Percentiles rank a stretch among this genome's conserved stretches.
phyloP scores from a whole-genome alignment of 192 early-diverging fungal species.

The Coemansia sp. region DNA sequence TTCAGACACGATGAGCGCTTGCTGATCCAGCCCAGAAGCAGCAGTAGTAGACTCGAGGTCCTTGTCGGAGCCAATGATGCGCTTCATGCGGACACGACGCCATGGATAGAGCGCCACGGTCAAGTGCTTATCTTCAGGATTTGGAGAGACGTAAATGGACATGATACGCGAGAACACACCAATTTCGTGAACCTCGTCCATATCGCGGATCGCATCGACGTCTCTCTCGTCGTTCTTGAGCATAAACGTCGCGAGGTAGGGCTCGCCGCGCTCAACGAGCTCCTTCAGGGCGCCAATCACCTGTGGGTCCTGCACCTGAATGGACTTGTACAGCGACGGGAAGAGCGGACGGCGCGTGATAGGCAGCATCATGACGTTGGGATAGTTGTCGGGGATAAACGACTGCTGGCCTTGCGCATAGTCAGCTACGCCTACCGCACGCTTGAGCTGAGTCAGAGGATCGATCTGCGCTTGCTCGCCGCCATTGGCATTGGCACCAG shows the following conservation, averaged over 20 bases:
- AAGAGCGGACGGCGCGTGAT: conserved; percentile 91
- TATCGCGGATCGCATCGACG: conserved; percentile 71
- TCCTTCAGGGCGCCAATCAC: conserved; percentile 91
- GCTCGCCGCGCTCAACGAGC: conserved; percentile 86
- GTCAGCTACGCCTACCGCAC: conserved; percentile 62
- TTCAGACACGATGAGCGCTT: neutral
- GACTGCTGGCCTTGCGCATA: conserved; percentile 67
- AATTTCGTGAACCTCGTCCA: conserved; percentile 80
- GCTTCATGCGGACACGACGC: conserved; percentile 79
- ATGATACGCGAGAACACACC: conserved; percentile 99
- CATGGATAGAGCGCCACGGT: conserved; percentile 97
- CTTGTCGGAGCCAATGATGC: conserved; percentile 16
- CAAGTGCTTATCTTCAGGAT: conserved; percentile 74
- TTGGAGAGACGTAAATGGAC: conserved; percentile 80
- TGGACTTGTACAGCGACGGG: conserved; percentile 97
- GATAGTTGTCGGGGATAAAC: conserved; percentile 86
- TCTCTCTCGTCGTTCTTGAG: conserved; percentile 88
- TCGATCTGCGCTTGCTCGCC: conserved; percentile 12
- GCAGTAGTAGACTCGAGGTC: neutral
- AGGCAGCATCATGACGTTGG: conserved; percentile 91
- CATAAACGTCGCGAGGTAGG: conserved; percentile 96
- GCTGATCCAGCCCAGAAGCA: neutral
- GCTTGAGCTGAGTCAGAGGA: conserved; percentile 45
- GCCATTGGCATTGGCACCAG: conserved; percentile 5
- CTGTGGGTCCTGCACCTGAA: conserved; percentile 92